phyloP scores from a whole-genome alignment of 2,329 filamentous ascomycete species.

The Paraphaeosphaeria minitans region DNA sequence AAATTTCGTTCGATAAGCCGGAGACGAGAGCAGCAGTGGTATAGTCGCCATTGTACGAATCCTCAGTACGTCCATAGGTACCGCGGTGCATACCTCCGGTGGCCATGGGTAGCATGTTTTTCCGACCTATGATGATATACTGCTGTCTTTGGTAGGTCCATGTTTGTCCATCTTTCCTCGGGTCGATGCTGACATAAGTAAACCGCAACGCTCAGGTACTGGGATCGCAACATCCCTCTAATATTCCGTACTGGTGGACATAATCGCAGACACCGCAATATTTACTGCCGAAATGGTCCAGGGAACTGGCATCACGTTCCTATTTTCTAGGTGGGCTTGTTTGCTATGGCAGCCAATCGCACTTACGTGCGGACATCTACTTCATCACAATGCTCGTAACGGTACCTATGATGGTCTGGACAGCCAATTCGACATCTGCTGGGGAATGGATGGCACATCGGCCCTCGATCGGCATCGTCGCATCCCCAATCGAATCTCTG shows the following conservation, averaged over 20 bases:
- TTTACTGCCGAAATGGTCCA: background rate
- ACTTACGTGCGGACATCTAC: slow-evolving; percentile 5
- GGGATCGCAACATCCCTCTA: background rate
- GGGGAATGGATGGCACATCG: slow-evolving; percentile 7
- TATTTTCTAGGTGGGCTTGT: slow-evolving; percentile 8
- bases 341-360: slow-evolving; percentile 11
- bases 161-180: background rate
- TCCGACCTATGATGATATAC: too few species aligned
- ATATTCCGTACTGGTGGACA: background rate
- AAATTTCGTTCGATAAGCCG: slow-evolving; percentile 16
- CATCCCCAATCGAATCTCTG: slow-evolving; percentile 7
- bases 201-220: background rate
- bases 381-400: background rate
- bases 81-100: too few species aligned
- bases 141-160: background rate
- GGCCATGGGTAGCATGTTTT: too few species aligned
- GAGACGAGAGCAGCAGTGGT: too few species aligned
- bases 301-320: slow-evolving; percentile 5
- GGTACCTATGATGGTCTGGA: background rate
- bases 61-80: too few species aligned
- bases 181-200: background rate
- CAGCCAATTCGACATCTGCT: background rate
- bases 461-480: slow-evolving; percentile 4
- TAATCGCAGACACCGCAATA: slow-evolving; percentile 1
- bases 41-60: too few species aligned